Base-by-base conservation (phyloP, 768 basidiomycete genomes). In the Lyophyllum atratum region DNA sequence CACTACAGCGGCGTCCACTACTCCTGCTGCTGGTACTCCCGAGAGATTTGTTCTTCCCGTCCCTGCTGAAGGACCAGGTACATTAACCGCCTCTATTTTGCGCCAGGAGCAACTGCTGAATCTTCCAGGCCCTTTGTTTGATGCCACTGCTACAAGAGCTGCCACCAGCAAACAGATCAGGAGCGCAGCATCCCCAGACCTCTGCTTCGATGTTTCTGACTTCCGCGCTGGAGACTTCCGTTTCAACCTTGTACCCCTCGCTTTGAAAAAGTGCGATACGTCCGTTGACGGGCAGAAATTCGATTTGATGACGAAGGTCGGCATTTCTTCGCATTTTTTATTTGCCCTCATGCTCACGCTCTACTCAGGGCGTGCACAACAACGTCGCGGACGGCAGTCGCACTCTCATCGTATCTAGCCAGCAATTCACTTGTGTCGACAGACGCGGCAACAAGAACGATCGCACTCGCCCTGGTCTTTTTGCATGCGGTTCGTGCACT, bases 161-260 rank as follows among this genome's bases (percentile, higher is more conserved):
- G 65, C 66, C 24, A 66, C 62, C 21, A 52, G 47, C 24, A 53
- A 58, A 33, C 66, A 65, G 37, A 64, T 65, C 43, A 60, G 55
- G 37, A 67, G 53, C 28, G 60, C 58, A 17, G 59, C 57, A 2
- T 61, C 66, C 12, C 65, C 67, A 12, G 63, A 69, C 37, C 61
- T 65, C n/a, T 68, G 65, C 40, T 68, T 71, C 55, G 66, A 71
- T 40, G 66, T 67, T 26, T 69, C 70, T 10, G 61, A 72, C 60
- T 71, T 74, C 62, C 61, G 64, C 17, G 65, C 69, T 57, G 67
- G 67, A 11, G 69, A 70, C 48, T 67, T 66, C 48, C 60, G 68
- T 25, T 70, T 70, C 59, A 72, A 74, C 60, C 66, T 74, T 34
- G 68, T 74, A 45, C 69, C 68, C 42, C 49, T 72, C 26, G 59